phyloP scores from a whole-genome alignment of 495 filamentous ascomycete species.

The Astrothelium subdiscretum region DNA sequence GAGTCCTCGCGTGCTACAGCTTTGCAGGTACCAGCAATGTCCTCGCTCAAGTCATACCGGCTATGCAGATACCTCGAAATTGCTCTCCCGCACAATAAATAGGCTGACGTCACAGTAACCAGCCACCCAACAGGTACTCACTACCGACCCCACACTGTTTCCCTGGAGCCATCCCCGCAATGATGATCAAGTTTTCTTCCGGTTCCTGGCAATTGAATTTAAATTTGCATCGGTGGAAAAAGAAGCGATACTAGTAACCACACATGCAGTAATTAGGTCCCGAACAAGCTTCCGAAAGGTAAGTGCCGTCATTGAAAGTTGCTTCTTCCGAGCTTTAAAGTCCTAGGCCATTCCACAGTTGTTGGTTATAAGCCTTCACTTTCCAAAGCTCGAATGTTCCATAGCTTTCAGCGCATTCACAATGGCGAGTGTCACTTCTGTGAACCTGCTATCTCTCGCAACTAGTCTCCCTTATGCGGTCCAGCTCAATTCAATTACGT shows the following conservation, averaged over 20 bases:
- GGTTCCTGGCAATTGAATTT: background rate
- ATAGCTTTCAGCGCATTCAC: background rate
- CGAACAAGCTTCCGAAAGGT: background rate
- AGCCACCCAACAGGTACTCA: background rate
- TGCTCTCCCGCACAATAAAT: too few relatives aligned
- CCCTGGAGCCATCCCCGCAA: background rate
- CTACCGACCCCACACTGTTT: background rate
- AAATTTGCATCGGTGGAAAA: background rate
- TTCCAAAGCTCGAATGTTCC: background rate
- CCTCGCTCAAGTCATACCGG: too few relatives aligned
- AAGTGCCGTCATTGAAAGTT: background rate
- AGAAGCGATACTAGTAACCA: background rate
- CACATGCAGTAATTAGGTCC: background rate
- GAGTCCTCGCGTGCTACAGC: too few relatives aligned
- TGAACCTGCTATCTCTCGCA: constrained; percentile 22
- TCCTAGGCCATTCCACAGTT: background rate
- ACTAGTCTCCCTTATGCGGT: constrained; percentile 17
- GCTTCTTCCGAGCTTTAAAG: background rate
- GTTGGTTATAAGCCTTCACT: background rate
- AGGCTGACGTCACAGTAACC: background rate
- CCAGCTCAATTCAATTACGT: constrained; percentile 13
- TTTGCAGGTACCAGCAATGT: too few relatives aligned
- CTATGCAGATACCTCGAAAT: too few relatives aligned
- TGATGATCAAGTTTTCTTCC: background rate
- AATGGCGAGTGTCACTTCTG: constrained; percentile 21